Percentiles rank a stretch among this genome's conserved stretches.
These are phyloP conservation scores for Populus pruinosa DNA, from an alignment of 345 rosid species.

Conservation along the genomic window DNA sequence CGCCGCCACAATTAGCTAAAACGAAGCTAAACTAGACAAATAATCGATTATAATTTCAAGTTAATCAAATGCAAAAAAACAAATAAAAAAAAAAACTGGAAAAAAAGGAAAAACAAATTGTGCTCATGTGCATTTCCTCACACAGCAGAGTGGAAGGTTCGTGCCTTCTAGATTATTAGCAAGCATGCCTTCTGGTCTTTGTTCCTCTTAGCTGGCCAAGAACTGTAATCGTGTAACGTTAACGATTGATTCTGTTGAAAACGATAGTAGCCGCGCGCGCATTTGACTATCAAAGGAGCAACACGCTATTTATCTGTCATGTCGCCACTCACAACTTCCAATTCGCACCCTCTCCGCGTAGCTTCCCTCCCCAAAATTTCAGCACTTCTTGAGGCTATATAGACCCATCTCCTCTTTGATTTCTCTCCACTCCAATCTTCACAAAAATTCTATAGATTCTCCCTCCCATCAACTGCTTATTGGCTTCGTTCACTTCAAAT, in stretches of 20 bases:
- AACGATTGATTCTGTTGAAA: neutral
- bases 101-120: no score
- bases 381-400: neutral
- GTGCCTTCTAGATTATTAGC: no score
- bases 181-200: neutral
- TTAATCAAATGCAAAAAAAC: no score
- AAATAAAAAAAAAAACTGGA: neutral
- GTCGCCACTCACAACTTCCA: neutral
- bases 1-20: no score
- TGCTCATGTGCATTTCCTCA: no score
- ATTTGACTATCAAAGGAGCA: neutral
- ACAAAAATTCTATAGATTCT: neutral
- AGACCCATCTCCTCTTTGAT: neutral
- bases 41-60: no score
- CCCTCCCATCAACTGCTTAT: no score
- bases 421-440: neutral
- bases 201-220: slow-evolving; percentile 10
- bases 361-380: neutral
- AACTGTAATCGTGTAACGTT: neutral
- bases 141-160: no score
- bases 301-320: slow-evolving; percentile 6
- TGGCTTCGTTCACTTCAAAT: neutral
- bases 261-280: neutral
- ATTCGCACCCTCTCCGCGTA: neutral
- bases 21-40: no score